These are phyloP conservation scores for Grosmannia penicillata DNA, from an alignment of 2,329 filamentous ascomycete genomes.

Conservation along the genomic window DNA sequence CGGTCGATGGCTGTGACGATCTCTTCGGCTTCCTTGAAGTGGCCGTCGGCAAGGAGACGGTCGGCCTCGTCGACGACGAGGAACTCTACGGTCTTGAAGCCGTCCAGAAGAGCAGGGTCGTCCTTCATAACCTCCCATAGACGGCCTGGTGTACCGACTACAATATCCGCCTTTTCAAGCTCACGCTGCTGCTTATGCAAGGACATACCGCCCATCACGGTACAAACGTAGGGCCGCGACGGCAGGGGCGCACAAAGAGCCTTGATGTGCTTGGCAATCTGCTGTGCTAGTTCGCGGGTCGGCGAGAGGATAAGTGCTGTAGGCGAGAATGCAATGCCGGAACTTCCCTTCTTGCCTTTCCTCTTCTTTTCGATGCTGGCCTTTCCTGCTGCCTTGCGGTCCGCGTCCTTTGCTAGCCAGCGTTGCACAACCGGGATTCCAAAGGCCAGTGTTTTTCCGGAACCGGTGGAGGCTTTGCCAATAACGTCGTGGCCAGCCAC, in stretches of 20 bases:
- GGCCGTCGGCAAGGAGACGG: slow-evolving; percentile 75
- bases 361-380: slow-evolving; percentile 17
- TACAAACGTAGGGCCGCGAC: slow-evolving; percentile 58
- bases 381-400: slow-evolving; percentile 22
- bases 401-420: slow-evolving; percentile 40
- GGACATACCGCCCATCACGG: slow-evolving; percentile 81
- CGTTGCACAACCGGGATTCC: slow-evolving; percentile 83
- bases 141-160: slow-evolving; percentile 85
- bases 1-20: slow-evolving; percentile 72
- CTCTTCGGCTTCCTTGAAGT: slow-evolving; percentile 88
- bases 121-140: slow-evolving; percentile 87
- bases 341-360: slow-evolving; percentile 5
- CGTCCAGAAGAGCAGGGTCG: slow-evolving; percentile 51
- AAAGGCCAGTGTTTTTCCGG: slow-evolving; percentile 91
- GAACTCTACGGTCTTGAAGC: slow-evolving; percentile 62
- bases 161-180: slow-evolving; percentile 70
- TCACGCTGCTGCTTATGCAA: slow-evolving; percentile 90
- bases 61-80: slow-evolving; percentile 92
- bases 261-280: slow-evolving; percentile 70
- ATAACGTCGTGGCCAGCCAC: slow-evolving; percentile 78
- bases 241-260: slow-evolving; percentile 51
- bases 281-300: slow-evolving; percentile 85
- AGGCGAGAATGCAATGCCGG: slow-evolving; percentile 25
- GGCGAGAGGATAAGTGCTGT: slow-evolving; percentile 76
- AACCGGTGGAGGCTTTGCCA: slow-evolving; percentile 91